Conservation (phyloP, 169 alveolate species). For the Plasmodium falciparum region DNA sequence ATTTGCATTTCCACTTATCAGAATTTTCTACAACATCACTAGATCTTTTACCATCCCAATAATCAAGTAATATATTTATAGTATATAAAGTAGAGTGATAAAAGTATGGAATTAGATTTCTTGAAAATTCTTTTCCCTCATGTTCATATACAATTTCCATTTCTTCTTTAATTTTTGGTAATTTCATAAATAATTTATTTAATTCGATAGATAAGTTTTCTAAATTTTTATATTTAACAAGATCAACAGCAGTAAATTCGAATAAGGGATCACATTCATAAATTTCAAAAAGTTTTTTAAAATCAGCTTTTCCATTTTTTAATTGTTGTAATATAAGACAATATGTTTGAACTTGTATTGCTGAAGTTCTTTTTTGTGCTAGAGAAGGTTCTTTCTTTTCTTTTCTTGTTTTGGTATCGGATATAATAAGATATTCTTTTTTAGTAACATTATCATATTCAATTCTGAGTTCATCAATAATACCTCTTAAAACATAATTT, state of each 20-base stretch:
- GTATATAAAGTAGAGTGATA: constrained; percentile 81
- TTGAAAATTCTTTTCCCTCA: constrained; percentile 81
- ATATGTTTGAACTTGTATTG: constrained; percentile 87
- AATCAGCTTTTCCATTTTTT: constrained; percentile 77
- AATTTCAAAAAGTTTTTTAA: constrained; percentile 77
- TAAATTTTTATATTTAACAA: constrained; percentile 81
- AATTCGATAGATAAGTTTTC: constrained; percentile 76
- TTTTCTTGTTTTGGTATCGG: constrained; percentile 87
- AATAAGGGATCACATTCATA: constrained; percentile 82
- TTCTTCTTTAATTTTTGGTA: constrained; percentile 83
- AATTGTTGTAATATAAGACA: constrained; percentile 81
- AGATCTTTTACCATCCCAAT: constrained; percentile 87
- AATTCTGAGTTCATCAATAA: constrained; percentile 85
- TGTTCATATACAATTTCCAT: constrained; percentile 86
- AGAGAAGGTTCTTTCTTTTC: constrained; percentile 79
- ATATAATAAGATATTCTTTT: constrained; percentile 80
- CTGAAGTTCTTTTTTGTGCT: constrained; percentile 84
- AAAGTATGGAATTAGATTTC: constrained; percentile 78
- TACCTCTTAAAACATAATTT: constrained; percentile 84
- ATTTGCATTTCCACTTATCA: constrained; percentile 88
- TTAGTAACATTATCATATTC: constrained; percentile 73
- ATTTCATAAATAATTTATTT: constrained; percentile 76
- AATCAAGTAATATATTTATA: constrained; percentile 79
- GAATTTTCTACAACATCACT: constrained; percentile 82
- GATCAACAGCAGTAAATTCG: constrained; percentile 80